Evolutionary conservation across 148 eudicot genomes (phyloP), one percentile per base, ranked within the genome.

Genomic region (Simmondsia chinensis): DNA sequence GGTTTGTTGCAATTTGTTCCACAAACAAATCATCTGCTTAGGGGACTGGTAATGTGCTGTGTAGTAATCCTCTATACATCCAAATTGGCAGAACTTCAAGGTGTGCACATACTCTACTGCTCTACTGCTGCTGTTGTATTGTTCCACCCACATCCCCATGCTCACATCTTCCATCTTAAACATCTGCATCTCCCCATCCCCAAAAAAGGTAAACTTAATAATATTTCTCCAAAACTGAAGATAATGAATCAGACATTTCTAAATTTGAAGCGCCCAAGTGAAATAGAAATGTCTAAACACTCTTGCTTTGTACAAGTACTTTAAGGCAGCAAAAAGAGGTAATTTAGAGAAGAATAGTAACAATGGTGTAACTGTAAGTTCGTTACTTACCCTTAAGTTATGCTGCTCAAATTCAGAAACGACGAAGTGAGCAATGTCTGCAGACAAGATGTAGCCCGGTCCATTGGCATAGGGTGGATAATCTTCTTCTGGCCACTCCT

Each of bases 151-250:
- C 95, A 91, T 82, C 39, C 99, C 99, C 80, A 91, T 66, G 43
- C 94, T 85, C 49, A 91, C 99, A 28, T 91, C 99, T 64, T 91
- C 99, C 95, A 91, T 85, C 82, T 85, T 89, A 68, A 89, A 89
- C 46, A 89, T 48, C 97, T 89, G 81, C 65, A 60, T 36, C n/a
- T n/a, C n/a, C n/a, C n/a, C n/a, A n/a, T n/a, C n/a, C n/a, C n/a
- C n/a, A n/a, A n/a, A n/a, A n/a, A n/a, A n/a, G n/a, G n/a, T n/a
- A n/a, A n/a, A n/a, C n/a, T n/a, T n/a, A n/a, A n/a, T n/a, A n/a
- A n/a, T n/a, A n/a, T n/a, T n/a, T n/a, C n/a, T n/a, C n/a, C n/a
- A n/a, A n/a, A n/a, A n/a, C n/a, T n/a, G n/a, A n/a, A n/a, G n/a
- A n/a, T n/a, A n/a, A n/a, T n/a, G n/a, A n/a, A n/a, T n/a, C n/a